Evolutionary conservation across 768 basidiomycete genomes (phyloP), one percentile per base, ranked within the genome.

Genomic region (Kwoniella europaea): DNA sequence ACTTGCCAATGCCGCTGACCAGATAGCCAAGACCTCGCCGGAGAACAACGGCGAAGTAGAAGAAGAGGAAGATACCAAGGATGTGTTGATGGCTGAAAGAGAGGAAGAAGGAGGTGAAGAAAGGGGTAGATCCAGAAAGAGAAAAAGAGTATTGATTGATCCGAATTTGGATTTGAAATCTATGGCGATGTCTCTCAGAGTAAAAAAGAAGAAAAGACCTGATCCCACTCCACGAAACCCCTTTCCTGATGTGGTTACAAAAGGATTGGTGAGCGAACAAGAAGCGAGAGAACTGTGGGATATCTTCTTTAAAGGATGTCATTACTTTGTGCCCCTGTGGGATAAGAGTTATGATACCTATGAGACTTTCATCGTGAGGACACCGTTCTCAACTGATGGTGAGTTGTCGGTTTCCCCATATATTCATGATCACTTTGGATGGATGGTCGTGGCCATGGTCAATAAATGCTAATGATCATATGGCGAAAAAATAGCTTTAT

Each of bases 261-360:
- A 95, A 90, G 92, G 92, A 46, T 87, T 97, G 59, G 93, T 98
- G 63, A 85, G 88, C 43, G 94, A 95, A 78, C 81, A 85, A 41
- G 94, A 96, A 85, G 94, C 93, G 67, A 88, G 92, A 78, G 92
- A 94, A 83, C 87, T 97, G 65, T 94, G 91, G 86, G 91, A 93
- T 85, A 93, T 95, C 91, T 98, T 96, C 87, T 96, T 96, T 86
- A 90, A 92, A 68, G 94, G 94, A 60, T 97, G 94, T 85, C 92
- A 97, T 86, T 88, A 94, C 82, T 98, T 97, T 87, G 93, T 97
- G 75, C 94, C 95, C 58, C 87, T 97, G 72, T 97, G 95, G 86
- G 94, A 97, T 85, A 91, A 92, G 42, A 85, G 86, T 69, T 96
- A 94, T 85, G 95, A 98, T 86, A 93, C 92, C 16, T 95, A 92